Conservation (phyloP, 345 rosid genomes). For the Eucalyptus brandiana region DNA sequence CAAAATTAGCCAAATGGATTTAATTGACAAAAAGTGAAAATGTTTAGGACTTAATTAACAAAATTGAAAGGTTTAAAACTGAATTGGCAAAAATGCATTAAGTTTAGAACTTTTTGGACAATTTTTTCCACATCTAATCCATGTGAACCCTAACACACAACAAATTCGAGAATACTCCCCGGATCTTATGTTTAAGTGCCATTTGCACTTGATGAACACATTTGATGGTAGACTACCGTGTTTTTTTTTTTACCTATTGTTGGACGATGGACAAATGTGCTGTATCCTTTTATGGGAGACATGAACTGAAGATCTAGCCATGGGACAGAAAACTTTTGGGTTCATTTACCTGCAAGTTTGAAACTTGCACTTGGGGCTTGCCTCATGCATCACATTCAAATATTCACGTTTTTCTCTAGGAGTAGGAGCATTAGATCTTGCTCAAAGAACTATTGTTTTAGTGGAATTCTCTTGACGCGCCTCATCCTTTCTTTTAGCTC, state of each 20-base stretch:
- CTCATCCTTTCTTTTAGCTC: neutral
- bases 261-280: neutral
- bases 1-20: accelerated
- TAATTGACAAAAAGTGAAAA: too few relatives aligned
- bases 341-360: neutral
- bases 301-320: neutral
- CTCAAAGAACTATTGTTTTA: neutral
- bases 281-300: neutral
- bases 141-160: neutral
- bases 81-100: too few relatives aligned
- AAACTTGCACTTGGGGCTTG: neutral
- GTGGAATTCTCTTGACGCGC: neutral
- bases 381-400: neutral
- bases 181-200: neutral
- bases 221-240: neutral
- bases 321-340: neutral
- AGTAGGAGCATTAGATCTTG: neutral
- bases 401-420: neutral
- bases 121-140: neutral
- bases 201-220: neutral
- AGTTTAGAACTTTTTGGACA: accelerated
- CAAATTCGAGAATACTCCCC: neutral
- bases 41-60: too few relatives aligned
- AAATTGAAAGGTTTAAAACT: too few relatives aligned
- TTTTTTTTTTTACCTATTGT: neutral